These are phyloP conservation scores for Botrytis deweyae DNA, from an alignment of 2,329 filamentous ascomycete species.

Conservation along the genomic window DNA sequence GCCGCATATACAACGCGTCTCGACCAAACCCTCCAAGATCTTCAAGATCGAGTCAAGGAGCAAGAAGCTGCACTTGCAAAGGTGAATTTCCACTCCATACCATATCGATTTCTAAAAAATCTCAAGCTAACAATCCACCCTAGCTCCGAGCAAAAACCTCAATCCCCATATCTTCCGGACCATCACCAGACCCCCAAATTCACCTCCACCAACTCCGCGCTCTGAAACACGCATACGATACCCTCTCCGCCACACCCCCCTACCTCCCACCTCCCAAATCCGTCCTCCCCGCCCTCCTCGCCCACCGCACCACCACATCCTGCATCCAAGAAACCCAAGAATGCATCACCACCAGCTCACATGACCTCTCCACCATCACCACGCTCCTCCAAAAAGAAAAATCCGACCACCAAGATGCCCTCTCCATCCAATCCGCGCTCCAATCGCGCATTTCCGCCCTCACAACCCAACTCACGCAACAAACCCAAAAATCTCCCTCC, in stretches of 20 bases:
- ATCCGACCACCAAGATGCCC: constrained; percentile 53
- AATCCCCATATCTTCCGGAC: constrained; percentile 31
- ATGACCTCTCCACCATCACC: constrained; percentile 46
- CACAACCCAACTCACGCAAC: constrained; percentile 36
- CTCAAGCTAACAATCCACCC: constrained; percentile 19
- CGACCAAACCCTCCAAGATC: constrained; percentile 65
- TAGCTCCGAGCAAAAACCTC: constrained; percentile 35
- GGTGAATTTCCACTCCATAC: constrained; percentile 39
- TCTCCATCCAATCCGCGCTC: constrained; percentile 53
- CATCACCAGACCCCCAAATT: constrained; percentile 38
- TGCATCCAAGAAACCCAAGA: constrained; percentile 63
- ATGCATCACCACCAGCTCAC: constrained; percentile 51
- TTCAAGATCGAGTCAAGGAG: constrained; percentile 58
- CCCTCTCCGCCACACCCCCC: constrained; percentile 59
- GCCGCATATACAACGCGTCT: constrained; percentile 53
- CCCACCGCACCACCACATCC: constrained; percentile 64
- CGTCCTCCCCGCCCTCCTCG: constrained; percentile 68
- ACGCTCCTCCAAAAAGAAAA: constrained; percentile 52
- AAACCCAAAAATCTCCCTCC: constrained; percentile 14
- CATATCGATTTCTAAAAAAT: not conserved
- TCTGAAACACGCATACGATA: constrained; percentile 65
- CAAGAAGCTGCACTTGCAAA: constrained; percentile 52
- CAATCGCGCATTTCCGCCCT: constrained; percentile 59
- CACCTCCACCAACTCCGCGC: constrained; percentile 48
- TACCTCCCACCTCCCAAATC: constrained; percentile 67